phyloP scores from a whole-genome alignment of 2,329 filamentous ascomycete genomes.

The Colletotrichum phormii region DNA sequence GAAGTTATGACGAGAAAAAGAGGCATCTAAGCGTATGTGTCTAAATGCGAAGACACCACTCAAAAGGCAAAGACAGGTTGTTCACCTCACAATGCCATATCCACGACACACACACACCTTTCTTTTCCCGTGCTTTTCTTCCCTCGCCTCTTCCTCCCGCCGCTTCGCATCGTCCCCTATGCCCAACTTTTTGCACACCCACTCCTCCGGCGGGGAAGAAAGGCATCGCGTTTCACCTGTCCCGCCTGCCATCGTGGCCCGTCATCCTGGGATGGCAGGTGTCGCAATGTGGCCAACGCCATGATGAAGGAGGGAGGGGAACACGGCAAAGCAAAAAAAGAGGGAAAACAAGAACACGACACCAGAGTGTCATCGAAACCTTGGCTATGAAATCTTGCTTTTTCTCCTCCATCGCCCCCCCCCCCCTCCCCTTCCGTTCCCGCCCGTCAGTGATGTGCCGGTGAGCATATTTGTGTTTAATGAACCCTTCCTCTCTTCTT shows the following conservation, averaged over 20 bases:
- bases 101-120: too few species aligned
- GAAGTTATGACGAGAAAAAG: too few species aligned
- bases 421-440: background rate
- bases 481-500: background rate
- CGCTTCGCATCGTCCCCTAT: background rate
- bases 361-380: constrained; percentile 13
- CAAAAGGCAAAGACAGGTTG: too few species aligned
- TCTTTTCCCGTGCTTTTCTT: too few species aligned
- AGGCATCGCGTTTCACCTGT: constrained; percentile 14
- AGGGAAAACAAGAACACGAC: background rate
- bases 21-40: too few species aligned
- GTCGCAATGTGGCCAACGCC: background rate
- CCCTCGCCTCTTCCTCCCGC: background rate
- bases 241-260: constrained; percentile 22
- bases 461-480: background rate
- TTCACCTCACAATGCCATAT: background rate
- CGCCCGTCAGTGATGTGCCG: background rate
- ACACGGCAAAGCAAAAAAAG: background rate
- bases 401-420: background rate
- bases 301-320: background rate
- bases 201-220: background rate
- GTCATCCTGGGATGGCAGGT: constrained; percentile 33
- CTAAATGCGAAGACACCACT: too few species aligned
- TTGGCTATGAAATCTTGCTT: background rate
- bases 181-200: background rate